Evolutionary conservation across 2,329 filamentous ascomycete genomes (phyloP), one percentile per base, ranked within the genome.

Genomic region (Phialocephala subalpina): DNA sequence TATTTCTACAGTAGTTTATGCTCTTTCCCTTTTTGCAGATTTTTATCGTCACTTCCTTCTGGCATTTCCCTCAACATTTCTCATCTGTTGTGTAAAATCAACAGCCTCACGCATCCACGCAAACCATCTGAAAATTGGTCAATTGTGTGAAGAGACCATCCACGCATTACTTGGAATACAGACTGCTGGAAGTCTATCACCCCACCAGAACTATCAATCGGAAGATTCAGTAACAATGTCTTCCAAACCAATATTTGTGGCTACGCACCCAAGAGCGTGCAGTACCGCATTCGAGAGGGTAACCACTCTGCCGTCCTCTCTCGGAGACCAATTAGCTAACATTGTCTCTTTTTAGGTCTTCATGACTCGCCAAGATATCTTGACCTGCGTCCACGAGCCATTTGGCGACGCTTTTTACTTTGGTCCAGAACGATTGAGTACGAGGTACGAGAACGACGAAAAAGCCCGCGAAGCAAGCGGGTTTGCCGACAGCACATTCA

Each of bases 361-460:
- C 80, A 97, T 98, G 95, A 97, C 94, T 73, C 91, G 93, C 72
- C 87, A 87, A 73, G 90, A 97, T 76, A 89, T 85, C 62, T 86
- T 98, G 66, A 85, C 90, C 74, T 97, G 93, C 77, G 85, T 96
- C 73, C 96, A 98, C 79, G 96, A 99, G 82, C 96, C 96, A 5
- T 98, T 98, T 80, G 95, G 95, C 62, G 96, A 98, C 80, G 92
- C 94, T 67, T 98, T 95, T 78, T 98, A 98, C 82, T 98, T 91
- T 77, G 95, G 96, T 60, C 94, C 95, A 7, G 96, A 99, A 81
- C 87, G 93, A 73, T 85, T 98, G 73, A 90, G 92, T 75, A 82
- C 87, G 60, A 88, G 96, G 74, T 99, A 93, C 77, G 90, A 90
- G 75, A 78, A 91, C 53, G 92, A 97, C 70, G 79, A 79, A 60